A percentile compares a stretch with the other conserved stretches of the same genome.
Conservation (phyloP, 345 rosid species). For the Arabidopsis arenosa region DNA sequence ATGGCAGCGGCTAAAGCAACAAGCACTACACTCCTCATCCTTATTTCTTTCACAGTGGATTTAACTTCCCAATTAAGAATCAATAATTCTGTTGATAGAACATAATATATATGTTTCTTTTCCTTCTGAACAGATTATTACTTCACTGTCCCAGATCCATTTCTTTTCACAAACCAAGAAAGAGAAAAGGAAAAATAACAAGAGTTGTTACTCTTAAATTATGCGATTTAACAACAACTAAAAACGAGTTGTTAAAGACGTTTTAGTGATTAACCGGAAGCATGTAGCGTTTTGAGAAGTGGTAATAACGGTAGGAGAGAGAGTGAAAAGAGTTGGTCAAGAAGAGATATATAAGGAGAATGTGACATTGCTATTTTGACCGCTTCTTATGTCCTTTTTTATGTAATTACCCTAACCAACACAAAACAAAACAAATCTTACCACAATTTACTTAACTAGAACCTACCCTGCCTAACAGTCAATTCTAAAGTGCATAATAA, state of each 20-base stretch:
- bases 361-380: constrained; percentile 26
- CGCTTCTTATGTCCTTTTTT: constrained; percentile 25
- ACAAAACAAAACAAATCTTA: not conserved
- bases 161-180: not conserved
- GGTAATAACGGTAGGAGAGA: constrained; percentile 24
- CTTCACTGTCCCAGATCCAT: not conserved
- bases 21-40: constrained; percentile 69
- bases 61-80: not conserved
- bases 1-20: constrained; percentile 80
- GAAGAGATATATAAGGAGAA: constrained; percentile 40
- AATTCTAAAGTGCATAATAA: too few species aligned
- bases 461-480: not conserved
- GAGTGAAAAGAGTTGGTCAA: constrained; percentile 30
- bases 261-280: constrained; percentile 26
- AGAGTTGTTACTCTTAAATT: constrained; percentile 1
- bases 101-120: constrained; percentile 3
- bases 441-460: not conserved
- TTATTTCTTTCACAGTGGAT: constrained; percentile 24
- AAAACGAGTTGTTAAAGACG: not conserved
- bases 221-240: not conserved
- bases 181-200: too few species aligned
- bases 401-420: not conserved
- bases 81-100: not conserved
- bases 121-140: not conserved
- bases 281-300: constrained; percentile 24